phyloP scores from a whole-genome alignment of 768 basidiomycete genomes.

The Cystofilobasidium ferigula region DNA sequence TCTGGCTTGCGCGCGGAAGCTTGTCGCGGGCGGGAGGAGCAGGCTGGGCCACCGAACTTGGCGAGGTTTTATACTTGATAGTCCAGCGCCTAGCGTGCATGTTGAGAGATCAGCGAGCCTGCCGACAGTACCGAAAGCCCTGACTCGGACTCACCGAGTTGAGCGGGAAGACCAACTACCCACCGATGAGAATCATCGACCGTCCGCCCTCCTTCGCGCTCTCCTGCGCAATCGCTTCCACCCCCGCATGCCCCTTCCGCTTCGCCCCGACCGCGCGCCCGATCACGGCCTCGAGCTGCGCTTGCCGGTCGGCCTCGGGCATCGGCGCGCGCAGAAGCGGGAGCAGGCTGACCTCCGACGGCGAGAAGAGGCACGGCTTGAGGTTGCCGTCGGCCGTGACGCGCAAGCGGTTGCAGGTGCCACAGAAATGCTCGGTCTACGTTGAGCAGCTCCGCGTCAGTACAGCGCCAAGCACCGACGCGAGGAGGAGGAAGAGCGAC shows the following conservation, averaged over 20 bases:
- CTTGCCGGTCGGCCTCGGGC: slow-evolving; percentile 43
- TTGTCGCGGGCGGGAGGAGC: too few species aligned
- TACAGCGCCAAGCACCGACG: background rate
- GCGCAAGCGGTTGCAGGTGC: slow-evolving; percentile 68
- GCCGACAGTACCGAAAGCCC: background rate
- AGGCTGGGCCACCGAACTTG: too few species aligned
- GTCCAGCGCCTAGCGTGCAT: too few species aligned
- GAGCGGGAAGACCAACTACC: slow-evolving; percentile 45
- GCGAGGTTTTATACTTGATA: too few species aligned
- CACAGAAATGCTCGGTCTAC: slow-evolving; percentile 85
- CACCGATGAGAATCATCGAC: slow-evolving; percentile 88
- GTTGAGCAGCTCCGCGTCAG: background rate
- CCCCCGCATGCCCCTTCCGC: slow-evolving; percentile 70
- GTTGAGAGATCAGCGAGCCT: background rate
- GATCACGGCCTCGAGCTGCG: slow-evolving; percentile 43
- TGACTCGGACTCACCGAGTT: background rate
- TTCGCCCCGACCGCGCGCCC: slow-evolving; percentile 57
- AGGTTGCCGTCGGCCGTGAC: slow-evolving; percentile 85
- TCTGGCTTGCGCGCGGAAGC: too few species aligned
- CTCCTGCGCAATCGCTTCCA: slow-evolving; percentile 44
- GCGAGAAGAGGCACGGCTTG: slow-evolving; percentile 46
- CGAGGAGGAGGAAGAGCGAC: slow-evolving; percentile 5
- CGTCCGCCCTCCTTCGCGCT: slow-evolving; percentile 35
- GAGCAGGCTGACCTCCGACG: background rate
- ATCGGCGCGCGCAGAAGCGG: background rate